Evolutionary conservation across 176 grass and related monocot genomes (phyloP), one percentile per base, ranked within the genome.

Genomic region (Rhipidocladum racemiflorum): DNA sequence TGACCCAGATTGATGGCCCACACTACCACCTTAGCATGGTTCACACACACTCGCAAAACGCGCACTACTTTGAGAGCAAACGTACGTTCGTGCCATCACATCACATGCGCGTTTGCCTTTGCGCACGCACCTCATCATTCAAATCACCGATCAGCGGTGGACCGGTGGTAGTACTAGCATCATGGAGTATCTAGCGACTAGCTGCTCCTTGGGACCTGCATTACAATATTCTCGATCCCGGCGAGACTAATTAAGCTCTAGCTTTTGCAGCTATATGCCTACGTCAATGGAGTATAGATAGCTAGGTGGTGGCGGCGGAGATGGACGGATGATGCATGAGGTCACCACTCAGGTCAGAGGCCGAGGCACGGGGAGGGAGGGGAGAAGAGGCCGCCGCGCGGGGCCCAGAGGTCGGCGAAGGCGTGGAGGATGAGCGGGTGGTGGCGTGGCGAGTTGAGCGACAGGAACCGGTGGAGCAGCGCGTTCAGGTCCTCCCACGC

Each of bases 401-500:
- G 72, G 20, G 81, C 81, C 92, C 92, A 97, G 81, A 97, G 85
- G 67, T 97, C 90, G 36, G 92, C 90, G 50, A 97, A 97, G 46
- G 92, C 95, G 67, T 84, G 75, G 85, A 97, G 86, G 81, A 97
- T 97, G 79, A 94, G 86, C 65, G 88, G 74, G 78, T 97, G 95
- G 53, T 94, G 88, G 34, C 83, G 72, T 25, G 90, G 90, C 70
- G 90, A 89, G 86, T 97, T 94, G 83, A 97, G 92, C 9, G 90
- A 75, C 65, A 97, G 92, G 86, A 94, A 94, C 70, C 84, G 86
- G 50, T 89, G 92, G 45, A 97, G 85, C 17, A 97, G 84, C 59
- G 84, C 92, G 80, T 92, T 92, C 44, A 98, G 88, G 73, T 98
- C 95, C 61, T 98, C 95, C 95, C 92, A 95, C 68, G 86, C 92